These are phyloP conservation scores for Clonostachys rosea DNA, from an alignment of 2,329 filamentous ascomycete genomes.

Conservation along the genomic window DNA sequence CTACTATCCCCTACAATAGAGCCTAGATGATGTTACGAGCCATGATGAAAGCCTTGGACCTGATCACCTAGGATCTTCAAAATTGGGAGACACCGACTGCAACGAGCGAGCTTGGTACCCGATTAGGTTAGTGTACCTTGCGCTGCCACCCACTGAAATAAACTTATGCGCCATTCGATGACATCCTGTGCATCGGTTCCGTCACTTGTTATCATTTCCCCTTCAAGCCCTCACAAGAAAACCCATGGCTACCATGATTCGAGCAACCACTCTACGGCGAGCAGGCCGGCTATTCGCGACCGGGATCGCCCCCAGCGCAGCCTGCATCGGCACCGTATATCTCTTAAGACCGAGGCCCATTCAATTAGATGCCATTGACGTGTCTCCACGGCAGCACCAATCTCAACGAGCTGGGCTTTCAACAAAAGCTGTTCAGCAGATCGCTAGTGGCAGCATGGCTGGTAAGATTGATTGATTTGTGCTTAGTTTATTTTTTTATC, in stretches of 20 bases:
- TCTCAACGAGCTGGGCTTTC: conserved; percentile 10
- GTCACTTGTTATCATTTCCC: too few species aligned
- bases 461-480: conserved; percentile 25
- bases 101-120: too few species aligned
- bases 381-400: conserved; percentile 6
- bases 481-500: neutral
- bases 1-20: too few species aligned
- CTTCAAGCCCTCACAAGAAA: too few species aligned
- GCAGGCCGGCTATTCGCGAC: conserved; percentile 8
- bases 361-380: conserved; percentile 15
- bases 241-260: neutral
- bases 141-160: too few species aligned
- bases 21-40: too few species aligned
- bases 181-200: too few species aligned
- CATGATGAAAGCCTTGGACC: too few species aligned
- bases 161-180: too few species aligned
- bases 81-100: too few species aligned
- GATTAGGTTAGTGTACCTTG: too few species aligned
- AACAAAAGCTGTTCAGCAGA: conserved; percentile 33
- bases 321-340: conserved; percentile 14
- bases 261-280: neutral
- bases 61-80: too few species aligned
- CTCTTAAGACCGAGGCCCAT: conserved; percentile 14
- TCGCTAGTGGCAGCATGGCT: conserved; percentile 49
- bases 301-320: conserved; percentile 15